These are phyloP conservation scores for Saccharomyces pastorianus DNA, from an alignment of 1,139 yeast genomes.

Conservation along the genomic window DNA sequence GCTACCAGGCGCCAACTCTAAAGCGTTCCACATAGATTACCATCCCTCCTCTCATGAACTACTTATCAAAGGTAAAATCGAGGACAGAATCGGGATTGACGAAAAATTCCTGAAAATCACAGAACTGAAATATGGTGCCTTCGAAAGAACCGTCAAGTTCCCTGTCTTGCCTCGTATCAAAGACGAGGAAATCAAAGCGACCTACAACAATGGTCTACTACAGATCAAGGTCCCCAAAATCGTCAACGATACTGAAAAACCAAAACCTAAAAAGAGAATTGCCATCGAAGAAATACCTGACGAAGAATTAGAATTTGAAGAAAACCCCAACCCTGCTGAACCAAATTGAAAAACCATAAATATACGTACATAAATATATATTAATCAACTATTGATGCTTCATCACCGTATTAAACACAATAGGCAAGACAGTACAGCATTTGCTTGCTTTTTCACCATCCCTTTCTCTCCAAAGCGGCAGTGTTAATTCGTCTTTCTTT, in stretches of 20 bases:
- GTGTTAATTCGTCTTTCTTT: too few relatives aligned
- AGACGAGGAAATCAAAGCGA: constrained; percentile 47
- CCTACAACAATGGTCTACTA: constrained; percentile 42
- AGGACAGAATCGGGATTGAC: constrained; percentile 33
- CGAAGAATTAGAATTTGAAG: constrained; percentile 34
- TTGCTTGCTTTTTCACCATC: background rate
- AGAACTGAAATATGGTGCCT: constrained; percentile 44
- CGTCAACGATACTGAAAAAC: constrained; percentile 23
- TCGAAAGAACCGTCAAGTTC: constrained; percentile 47
- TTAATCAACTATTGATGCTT: too few relatives aligned
- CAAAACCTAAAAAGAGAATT: constrained; percentile 36
- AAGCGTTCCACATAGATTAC: constrained; percentile 44
- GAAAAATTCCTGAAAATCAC: constrained; percentile 34
- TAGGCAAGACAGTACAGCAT: background rate
- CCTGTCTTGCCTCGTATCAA: constrained; percentile 44
- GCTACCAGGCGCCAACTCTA: constrained; percentile 47
- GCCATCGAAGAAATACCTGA: constrained; percentile 37
- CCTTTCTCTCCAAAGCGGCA: too few relatives aligned
- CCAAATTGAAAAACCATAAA: too few relatives aligned
- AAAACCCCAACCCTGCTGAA: constrained; percentile 22
- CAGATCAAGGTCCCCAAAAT: constrained; percentile 44
- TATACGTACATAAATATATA: too few relatives aligned
- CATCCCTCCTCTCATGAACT: constrained; percentile 47
- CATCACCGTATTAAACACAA: too few relatives aligned
- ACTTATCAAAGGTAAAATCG: constrained; percentile 40